Base-by-base conservation (phyloP, 768 basidiomycete genomes). In the Porpolomopsis calyptriformis region DNA sequence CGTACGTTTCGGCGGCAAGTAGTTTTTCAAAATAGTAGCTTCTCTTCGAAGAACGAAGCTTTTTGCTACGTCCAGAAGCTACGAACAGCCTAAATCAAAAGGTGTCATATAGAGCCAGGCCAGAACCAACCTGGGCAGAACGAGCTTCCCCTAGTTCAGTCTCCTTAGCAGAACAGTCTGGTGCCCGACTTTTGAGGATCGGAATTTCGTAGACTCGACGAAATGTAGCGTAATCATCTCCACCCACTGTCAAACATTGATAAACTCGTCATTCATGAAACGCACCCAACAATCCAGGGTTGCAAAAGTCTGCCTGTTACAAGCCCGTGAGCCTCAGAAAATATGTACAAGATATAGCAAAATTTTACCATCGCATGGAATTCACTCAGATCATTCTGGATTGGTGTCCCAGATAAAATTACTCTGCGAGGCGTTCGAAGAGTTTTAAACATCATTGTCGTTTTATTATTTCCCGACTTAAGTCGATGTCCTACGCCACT, bases 371-470 rank as follows among this genome's bases (percentile, higher is more conserved):
- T 98, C 3, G 91, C 77, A 63, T 96, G 94, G 57, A 94, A 94
- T 62, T 99, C 96, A 51, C 84, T 71, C 23, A 99, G 65, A 60
- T 97, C 90, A 62, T 99, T 99, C 60, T 98, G 96, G 34, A 99
- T 87, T 0, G 96, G 96, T 1, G 96, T 99, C 25, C 96, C 96
- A 0, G 92, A 92, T 3, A 99, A 70, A 29, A 99, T 93, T 50
- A 97, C 73, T 29, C 94, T 68, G 19, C 88, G 71, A 9, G 72
- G 74, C 2, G 89, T 90, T 40, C 73, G 72, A 23, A 99, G 66
- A 3, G 75, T 72, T 43, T 82, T 80, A 56, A 99, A 88, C 76
- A 92, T 86, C 40, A 76, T 73, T 1, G 83, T 83, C 0, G 91
- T 94, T 66, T 97, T 94, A 55, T 83, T 88, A 51, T 80, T 85